Evolutionary conservation across 2,329 filamentous ascomycete species (phyloP).

Genomic region (Ilyonectria sp.): DNA sequence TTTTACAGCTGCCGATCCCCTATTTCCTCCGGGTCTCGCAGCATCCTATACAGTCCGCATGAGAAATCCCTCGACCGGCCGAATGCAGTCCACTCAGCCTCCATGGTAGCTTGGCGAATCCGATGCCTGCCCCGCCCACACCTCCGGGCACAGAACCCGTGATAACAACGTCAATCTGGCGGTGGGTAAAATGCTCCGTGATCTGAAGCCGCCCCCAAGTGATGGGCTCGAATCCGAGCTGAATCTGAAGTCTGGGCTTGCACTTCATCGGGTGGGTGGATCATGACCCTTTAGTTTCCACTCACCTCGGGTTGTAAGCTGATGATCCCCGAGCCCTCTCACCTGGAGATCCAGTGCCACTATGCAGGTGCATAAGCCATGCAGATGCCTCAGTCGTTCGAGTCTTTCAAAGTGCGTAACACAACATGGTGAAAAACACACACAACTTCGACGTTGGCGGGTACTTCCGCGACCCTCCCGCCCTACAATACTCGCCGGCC

Average conservation of each 20-base stretch:
- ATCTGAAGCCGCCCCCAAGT: constrained; percentile 26
- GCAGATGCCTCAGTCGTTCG: constrained; percentile 4
- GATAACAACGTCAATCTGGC: constrained; percentile 47
- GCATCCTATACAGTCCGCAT: constrained; percentile 30
- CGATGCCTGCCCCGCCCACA: constrained; percentile 36
- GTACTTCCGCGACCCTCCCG: neutral
- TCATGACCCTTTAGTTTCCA: constrained; percentile 35
- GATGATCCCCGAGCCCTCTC: constrained; percentile 7
- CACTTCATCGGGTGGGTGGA: constrained; percentile 34
- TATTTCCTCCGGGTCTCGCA: constrained; percentile 36
- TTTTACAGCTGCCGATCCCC: constrained; percentile 41
- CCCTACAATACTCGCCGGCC: constrained; percentile 14
- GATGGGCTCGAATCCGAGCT: constrained; percentile 34
- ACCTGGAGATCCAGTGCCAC: constrained; percentile 15
- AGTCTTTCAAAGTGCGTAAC: constrained; percentile 5
- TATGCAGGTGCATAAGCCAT: constrained; percentile 19
- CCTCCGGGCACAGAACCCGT: constrained; percentile 31
- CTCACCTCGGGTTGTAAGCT: constrained; percentile 5
- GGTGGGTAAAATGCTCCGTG: constrained; percentile 36
- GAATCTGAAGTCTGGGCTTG: constrained; percentile 31
- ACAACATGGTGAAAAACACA: constrained; percentile 4
- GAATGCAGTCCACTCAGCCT: constrained; percentile 28
- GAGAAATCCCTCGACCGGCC: constrained; percentile 40
- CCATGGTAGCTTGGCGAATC: constrained; percentile 37
- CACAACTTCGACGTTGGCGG: neutral